Percentiles rank a stretch among this genome's conserved stretches.
These are phyloP conservation scores for Panus rudis DNA, from an alignment of 768 basidiomycete species.

Conservation along the genomic window DNA sequence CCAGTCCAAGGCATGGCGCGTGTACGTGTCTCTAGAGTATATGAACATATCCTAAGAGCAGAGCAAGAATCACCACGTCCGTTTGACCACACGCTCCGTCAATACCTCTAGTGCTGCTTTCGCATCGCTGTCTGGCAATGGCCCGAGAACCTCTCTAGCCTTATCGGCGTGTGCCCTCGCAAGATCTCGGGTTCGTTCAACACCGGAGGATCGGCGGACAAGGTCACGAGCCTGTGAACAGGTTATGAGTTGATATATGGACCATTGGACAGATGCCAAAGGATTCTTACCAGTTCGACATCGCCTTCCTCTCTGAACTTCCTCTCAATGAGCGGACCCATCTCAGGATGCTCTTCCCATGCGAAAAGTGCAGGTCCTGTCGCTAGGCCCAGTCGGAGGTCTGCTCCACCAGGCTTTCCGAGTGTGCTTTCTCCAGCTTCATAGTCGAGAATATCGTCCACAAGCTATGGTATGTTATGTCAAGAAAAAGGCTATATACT, in stretches of 20 bases:
- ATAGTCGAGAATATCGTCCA: constrained; percentile 94
- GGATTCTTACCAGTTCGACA: constrained; percentile 56
- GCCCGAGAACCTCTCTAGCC: constrained; percentile 60
- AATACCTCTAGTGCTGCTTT: constrained; percentile 68
- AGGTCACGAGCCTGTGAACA: constrained; percentile 52
- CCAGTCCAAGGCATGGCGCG: too few species aligned
- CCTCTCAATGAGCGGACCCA: constrained; percentile 72
- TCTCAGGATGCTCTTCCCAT: constrained; percentile 72
- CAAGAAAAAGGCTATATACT: not conserved
- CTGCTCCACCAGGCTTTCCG: constrained; percentile 82
- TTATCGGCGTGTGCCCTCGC: constrained; percentile 70
- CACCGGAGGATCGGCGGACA: constrained; percentile 63
- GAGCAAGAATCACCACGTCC: constrained; percentile 46
- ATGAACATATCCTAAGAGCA: too few species aligned
- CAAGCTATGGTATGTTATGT: constrained; percentile 46
- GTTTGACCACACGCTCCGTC: constrained; percentile 58
- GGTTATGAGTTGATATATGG: constrained; percentile 1
- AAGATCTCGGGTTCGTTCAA: constrained; percentile 72
- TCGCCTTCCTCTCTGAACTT: constrained; percentile 76
- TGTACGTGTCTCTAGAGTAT: too few species aligned
- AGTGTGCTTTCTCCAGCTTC: constrained; percentile 65
- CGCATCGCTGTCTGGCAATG: constrained; percentile 78
- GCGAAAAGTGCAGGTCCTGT: constrained; percentile 85
- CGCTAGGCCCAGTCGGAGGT: constrained; percentile 58
- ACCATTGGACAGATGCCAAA: not conserved